These are phyloP conservation scores for Blumeria hordei DNA, from an alignment of 2,329 filamentous ascomycete species.

Conservation along the genomic window DNA sequence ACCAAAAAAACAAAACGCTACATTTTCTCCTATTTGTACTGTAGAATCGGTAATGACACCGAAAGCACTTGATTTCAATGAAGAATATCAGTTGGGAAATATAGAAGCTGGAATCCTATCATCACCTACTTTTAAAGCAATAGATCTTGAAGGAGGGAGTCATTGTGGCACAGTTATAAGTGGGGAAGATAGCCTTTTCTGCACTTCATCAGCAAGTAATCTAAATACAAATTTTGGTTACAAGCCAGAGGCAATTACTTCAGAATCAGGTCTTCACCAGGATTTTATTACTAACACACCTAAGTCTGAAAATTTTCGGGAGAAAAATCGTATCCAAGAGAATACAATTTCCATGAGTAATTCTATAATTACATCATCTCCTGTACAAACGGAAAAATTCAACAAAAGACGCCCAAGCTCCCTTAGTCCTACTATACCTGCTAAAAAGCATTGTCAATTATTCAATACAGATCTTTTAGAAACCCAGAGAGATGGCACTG, in stretches of 20 bases:
- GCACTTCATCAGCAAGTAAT: not conserved
- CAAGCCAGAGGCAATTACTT: not conserved
- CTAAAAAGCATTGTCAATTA: constrained; percentile 7
- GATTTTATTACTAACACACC: too few relatives aligned
- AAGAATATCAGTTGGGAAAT: not conserved
- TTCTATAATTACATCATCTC: not conserved
- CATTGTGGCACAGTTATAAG: not conserved
- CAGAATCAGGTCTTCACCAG: too few relatives aligned
- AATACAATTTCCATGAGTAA: not conserved
- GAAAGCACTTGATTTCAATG: not conserved
- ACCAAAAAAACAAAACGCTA: too few relatives aligned
- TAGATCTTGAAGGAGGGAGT: not conserved
- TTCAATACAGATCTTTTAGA: not conserved
- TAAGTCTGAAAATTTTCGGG: not conserved
- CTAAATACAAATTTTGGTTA: not conserved
- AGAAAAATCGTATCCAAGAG: not conserved
- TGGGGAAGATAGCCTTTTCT: not conserved
- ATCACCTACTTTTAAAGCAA: not conserved
- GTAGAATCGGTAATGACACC: not conserved
- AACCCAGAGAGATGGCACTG: not conserved
- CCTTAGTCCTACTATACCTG: constrained; percentile 3
- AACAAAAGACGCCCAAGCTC: constrained; percentile 6
- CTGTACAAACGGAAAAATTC: not conserved
- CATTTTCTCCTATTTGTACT: not conserved
- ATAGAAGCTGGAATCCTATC: not conserved